Evolutionary conservation across 176 grass and related monocot species (phyloP), one percentile per base, ranked within the genome.

Genomic region (Musa troglodytarum): DNA sequence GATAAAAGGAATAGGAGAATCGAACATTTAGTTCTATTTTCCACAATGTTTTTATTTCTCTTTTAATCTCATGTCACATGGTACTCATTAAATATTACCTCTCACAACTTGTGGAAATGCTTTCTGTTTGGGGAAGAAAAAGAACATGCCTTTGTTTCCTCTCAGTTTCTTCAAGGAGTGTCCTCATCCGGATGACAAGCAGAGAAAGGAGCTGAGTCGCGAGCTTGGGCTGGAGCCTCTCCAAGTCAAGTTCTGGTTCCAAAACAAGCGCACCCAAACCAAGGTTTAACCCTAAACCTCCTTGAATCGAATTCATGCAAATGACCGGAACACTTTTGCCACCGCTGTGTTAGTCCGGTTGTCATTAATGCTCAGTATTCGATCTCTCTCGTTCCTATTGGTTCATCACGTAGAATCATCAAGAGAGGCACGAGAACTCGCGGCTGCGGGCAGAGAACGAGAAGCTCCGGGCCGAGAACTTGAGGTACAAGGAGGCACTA

Each of bases 221-320:
- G 89, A 96, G 78, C 92, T 96, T 1, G 77, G 72, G 7, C 79
- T 96, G 2, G 92, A 92, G 62, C 92, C 92, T 1, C 82, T 92
- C 54, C 92, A 96, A 52, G 76, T 96, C 69, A 96, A 96, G 80
- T 96, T 96, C 16, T 96, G 92, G 92, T 96, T 96, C 71, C 92
- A 96, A 77, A 96, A 96, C 77, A 92, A 96, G 89, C 92, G 92
- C 83, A 96, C 92, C 3, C 92, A 96, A 76, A 89, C 92, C 86
- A 96, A 96, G 92, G 92, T 83, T 73, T 82, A 26, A 79, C 26
- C 20, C 24, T 65, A 57, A 15, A 49, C n/a, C 63, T 51, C 49
- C 1, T 19, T 59, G 17, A 70, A 72, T 1, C 57, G 2, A 7
- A 19, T 72, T 59, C 13, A n/a, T 66, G 19, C 10, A 29, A 72